These are phyloP conservation scores for Acer negundo DNA, from an alignment of 345 rosid genomes.

Conservation along the genomic window DNA sequence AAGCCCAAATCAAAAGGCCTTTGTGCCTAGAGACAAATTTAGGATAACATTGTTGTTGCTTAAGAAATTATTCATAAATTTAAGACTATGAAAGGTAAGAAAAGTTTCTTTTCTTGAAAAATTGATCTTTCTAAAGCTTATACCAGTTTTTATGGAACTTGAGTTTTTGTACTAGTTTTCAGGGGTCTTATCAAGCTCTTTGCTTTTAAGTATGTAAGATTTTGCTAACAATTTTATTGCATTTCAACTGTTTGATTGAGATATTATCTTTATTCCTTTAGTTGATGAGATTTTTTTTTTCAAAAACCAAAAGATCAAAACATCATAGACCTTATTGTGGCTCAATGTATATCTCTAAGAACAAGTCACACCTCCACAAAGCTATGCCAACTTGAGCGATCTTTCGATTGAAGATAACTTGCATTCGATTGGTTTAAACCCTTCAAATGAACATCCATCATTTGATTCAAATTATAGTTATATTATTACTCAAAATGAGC, in stretches of 20 bases:
- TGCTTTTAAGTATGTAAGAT: conserved; percentile 55
- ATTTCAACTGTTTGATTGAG: not conserved
- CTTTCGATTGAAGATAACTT: conserved; percentile 26
- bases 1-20: too few species aligned
- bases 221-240: not conserved
- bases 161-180: conserved; percentile 63
- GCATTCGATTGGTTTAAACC: conserved; percentile 48
- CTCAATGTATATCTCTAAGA: conserved; percentile 38
- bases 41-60: too few species aligned
- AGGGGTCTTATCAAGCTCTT: conserved; percentile 88
- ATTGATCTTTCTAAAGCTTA: too few species aligned
- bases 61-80: too few species aligned
- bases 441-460: conserved; percentile 35
- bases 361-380: not conserved
- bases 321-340: conserved; percentile 47
- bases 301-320: conserved; percentile 66
- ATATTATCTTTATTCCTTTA: not conserved
- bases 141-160: conserved; percentile 38
- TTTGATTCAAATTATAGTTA: conserved; percentile 28
- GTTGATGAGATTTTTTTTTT: conserved; percentile 17
- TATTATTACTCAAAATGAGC: conserved; percentile 18
- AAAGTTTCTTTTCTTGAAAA: too few species aligned
- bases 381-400: conserved; percentile 17
- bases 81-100: too few species aligned
- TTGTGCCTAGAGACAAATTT: too few species aligned